These are phyloP conservation scores for Ganoderma sinense DNA, from an alignment of 1,284 basidiomycete genomes.

Conservation along the genomic window DNA sequence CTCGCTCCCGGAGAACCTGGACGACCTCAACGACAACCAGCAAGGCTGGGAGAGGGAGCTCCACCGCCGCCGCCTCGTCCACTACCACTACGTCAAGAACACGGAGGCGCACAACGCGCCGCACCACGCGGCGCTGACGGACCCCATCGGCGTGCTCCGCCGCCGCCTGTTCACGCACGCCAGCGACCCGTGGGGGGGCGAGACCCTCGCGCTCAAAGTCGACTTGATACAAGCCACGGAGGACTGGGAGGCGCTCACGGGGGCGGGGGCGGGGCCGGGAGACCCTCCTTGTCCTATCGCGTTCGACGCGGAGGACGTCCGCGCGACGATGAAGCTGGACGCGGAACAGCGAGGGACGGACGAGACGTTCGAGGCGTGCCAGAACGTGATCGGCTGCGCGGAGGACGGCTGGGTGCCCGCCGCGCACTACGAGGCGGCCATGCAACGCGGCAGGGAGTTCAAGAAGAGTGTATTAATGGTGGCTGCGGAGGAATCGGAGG, in stretches of 20 bases:
- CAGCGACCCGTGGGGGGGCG: slow-evolving; percentile 53
- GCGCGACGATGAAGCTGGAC: background rate
- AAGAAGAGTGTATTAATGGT: background rate
- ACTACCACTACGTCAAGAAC: slow-evolving; percentile 52
- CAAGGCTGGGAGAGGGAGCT: slow-evolving; percentile 39
- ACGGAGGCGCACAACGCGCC: slow-evolving; percentile 50
- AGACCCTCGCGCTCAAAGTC: slow-evolving; percentile 50
- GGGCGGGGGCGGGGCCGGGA: slow-evolving; percentile 40
- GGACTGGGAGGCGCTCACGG: slow-evolving; percentile 47
- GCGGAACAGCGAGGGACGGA: background rate
- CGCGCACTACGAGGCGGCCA: background rate
- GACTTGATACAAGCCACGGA: slow-evolving; percentile 48
- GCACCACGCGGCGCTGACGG: slow-evolving; percentile 46
- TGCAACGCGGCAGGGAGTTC: background rate
- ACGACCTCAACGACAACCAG: slow-evolving; percentile 40
- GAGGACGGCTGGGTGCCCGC: background rate
- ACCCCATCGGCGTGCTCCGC: slow-evolving; percentile 42
- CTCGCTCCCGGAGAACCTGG: slow-evolving; percentile 47
- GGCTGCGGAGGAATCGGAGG: background rate
- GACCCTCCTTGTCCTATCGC: background rate
- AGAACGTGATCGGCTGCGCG: background rate
- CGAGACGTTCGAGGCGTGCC: background rate
- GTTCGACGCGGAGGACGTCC: background rate
- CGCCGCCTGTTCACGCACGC: slow-evolving; percentile 50
- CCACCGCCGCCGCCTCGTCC: slow-evolving; percentile 52